Base-by-base conservation (phyloP, 108 stramenopile species). In the Epithemia pelagica region DNA sequence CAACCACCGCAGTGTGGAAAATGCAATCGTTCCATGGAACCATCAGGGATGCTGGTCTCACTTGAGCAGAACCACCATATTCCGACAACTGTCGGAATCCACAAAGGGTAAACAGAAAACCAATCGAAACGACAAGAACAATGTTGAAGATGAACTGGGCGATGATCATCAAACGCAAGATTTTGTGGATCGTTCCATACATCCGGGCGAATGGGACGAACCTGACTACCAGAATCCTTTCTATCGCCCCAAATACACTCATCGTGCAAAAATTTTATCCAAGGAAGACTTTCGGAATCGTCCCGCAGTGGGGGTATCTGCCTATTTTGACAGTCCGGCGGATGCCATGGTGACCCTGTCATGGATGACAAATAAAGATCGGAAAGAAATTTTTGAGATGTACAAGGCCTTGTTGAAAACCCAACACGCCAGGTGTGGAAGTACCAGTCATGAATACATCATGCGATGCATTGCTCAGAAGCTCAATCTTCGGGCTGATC, bases 391-490 rank as follows among this genome's bases (percentile, higher is more conserved):
- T 58, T 93, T 90, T 62, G 51, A 81, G 5, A 23, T 70, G 23
- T 93, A 93, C 58, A 62, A 81, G 15, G 75, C 86, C 22, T 72
- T 90, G 74, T 86, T 88, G 85, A 61, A 73, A 10, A 62, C 70
- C 54, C 37, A 62, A 65, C 57, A 77, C 54, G 23, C 62, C 62
- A 32, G 64, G 51, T 15, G 66, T 69, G 73, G 77, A 59, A 62
- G 68, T 19, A 92, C 91, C n/a, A 84, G 83, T 21, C 91, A 93
- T 56, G 91, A 93, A 69, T 93, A 93, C 65, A 80, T 87, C 24
- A 67, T 77, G 21, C 69, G 87, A 30, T 83, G 88, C 21, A 71
- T 93, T 24, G 91, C 85, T 8, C 86, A 90, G 66, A 74, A 81
- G 67, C 85, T 76, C 60, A 86, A 88, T 30, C 68, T 93, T 58